These are phyloP conservation scores for Rhazya stricta DNA, from an alignment of 257 asterid genomes.

Conservation along the genomic window DNA sequence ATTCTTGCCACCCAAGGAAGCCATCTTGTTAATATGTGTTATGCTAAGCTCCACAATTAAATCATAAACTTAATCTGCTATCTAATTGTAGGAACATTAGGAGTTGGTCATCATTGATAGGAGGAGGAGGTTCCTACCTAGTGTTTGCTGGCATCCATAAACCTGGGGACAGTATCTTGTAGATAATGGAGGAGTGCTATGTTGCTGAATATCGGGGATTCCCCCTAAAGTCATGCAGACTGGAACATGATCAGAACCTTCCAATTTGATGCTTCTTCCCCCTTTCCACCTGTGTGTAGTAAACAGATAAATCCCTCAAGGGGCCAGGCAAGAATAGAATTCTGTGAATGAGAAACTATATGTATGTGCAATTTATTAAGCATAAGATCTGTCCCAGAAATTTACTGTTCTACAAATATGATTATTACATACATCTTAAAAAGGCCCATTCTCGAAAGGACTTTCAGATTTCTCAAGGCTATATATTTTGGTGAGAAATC, in stretches of 20 bases:
- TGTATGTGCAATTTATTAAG: background rate
- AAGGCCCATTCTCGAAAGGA: background rate
- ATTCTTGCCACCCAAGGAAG: too few relatives aligned
- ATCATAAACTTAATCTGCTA: background rate
- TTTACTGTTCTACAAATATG: background rate
- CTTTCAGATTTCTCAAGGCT: background rate
- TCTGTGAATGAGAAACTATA: background rate
- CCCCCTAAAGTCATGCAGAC: slow-evolving; percentile 56
- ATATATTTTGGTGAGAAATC: background rate
- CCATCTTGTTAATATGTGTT: background rate
- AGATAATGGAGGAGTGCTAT: slow-evolving; percentile 77
- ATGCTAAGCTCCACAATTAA: background rate
- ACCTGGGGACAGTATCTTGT: slow-evolving; percentile 89
- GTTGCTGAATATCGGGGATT: slow-evolving; percentile 52
- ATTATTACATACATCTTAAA: background rate
- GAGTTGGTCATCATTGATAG: background rate
- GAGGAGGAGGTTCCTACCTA: slow-evolving; percentile 47
- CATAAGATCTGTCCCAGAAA: background rate
- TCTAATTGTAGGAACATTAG: background rate
- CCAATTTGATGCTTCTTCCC: slow-evolving; percentile 65
- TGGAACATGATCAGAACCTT: slow-evolving; percentile 98
- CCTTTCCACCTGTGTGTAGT: slow-evolving; percentile 44
- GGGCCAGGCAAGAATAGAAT: background rate
- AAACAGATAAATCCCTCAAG: background rate
- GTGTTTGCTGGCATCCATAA: slow-evolving; percentile 81